Evolutionary conservation across 2,329 filamentous ascomycete species (phyloP), one percentile per base, ranked within the genome.

Genomic region (Colletotrichum filicis): DNA sequence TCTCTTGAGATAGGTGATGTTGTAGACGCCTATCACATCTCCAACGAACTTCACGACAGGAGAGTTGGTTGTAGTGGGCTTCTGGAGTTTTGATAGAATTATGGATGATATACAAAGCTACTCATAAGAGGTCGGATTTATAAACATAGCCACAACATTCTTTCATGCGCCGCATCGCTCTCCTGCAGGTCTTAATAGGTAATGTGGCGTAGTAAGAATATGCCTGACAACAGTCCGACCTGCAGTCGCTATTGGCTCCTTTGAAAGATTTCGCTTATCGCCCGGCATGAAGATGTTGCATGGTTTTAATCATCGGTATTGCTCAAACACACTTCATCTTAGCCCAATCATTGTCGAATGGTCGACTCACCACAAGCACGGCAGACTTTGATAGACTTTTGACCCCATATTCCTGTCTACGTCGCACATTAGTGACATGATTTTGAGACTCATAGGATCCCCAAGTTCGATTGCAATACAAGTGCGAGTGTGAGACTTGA

Each of bases 171-270:
- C 30, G 56, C 30, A 32, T 32, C 30, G 16, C 56, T 22, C 30
- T 30, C 56, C 30, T 59, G 22, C 4, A 26, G 11, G 22, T 28
- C 6, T 7, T 32, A 11, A 37, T 49, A 26, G 26, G 26, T 26
- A 2, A 26, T 14, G 59, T 22, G 24, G 37, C 16, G 58, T 37
- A 14, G 22, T 24, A 24, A 2, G 24, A 24, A 24, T 24, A 49
- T 49, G 37, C 22, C 6, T 11, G 24, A 3, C 19, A 37, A 49
- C 19, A 22, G 59, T 28, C 37, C 4, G 22, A 22, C 7, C 69
- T 68, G 69, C 69, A 64, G 53, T n/a, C n/a, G 59, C 42, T 7
- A 73, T 73, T 73, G 70, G 66, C 32, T 30, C 32, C 37, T 59
- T 53, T 12, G 26, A 22, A 16, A 24, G 46, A 46, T 42, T 64